Percentiles rank a stretch among this genome's conserved stretches.
These are phyloP conservation scores for Cladosporium sp. DNA, from an alignment of 2,329 filamentous ascomycete genomes.

Conservation along the genomic window DNA sequence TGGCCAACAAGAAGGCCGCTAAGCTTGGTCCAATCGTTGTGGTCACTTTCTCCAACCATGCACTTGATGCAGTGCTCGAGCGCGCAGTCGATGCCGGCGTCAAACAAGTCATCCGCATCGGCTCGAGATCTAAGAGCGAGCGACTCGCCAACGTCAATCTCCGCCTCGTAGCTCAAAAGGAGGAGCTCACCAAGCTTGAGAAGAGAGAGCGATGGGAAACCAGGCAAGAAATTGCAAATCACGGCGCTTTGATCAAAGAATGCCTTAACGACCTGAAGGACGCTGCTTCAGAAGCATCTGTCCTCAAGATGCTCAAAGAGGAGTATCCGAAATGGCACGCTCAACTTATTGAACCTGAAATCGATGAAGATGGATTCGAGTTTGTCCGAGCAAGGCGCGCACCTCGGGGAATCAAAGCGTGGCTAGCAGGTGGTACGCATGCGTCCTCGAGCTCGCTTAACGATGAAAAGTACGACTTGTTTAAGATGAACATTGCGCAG, in stretches of 20 bases:
- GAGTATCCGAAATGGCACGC: constrained; percentile 17
- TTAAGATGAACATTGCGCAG: background rate
- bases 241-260: constrained; percentile 18
- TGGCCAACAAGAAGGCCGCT: constrained; percentile 39
- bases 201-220: constrained; percentile 30
- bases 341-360: constrained; percentile 19
- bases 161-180: constrained; percentile 30
- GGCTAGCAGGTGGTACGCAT: background rate
- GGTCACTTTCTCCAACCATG: constrained; percentile 50
- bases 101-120: constrained; percentile 57
- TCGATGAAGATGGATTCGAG: constrained; percentile 24
- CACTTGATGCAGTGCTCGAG: constrained; percentile 56
- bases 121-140: constrained; percentile 54
- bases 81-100: constrained; percentile 49
- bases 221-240: constrained; percentile 17
- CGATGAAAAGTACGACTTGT: background rate
- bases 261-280: constrained; percentile 1
- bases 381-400: background rate
- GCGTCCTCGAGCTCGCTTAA: background rate
- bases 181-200: constrained; percentile 39
- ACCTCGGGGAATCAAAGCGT: background rate
- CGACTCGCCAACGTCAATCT: constrained; percentile 51
- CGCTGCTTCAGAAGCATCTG: background rate
- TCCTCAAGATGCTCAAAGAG: constrained; percentile 14
- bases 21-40: constrained; percentile 45